Conservation (phyloP, 129 eudicot genomes). For the Oenanthe sinensis region DNA sequence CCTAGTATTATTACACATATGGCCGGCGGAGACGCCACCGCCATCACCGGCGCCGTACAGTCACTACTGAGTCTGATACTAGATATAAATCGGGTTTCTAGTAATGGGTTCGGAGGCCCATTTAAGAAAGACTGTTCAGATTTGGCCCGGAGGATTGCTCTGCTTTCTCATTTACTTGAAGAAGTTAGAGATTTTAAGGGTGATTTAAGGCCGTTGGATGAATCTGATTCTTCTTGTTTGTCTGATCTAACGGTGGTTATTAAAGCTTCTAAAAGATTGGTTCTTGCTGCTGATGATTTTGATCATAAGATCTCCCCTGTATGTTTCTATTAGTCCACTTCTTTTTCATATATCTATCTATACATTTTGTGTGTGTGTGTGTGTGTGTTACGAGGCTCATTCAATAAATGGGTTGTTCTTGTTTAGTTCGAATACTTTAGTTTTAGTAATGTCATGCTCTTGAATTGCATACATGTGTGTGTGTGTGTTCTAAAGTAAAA, state of each 20-base stretch:
- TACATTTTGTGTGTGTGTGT: neutral
- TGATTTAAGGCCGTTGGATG: slow-evolving; percentile 22
- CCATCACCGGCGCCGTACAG: slow-evolving; percentile 13
- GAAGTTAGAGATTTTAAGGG: slow-evolving; percentile 56
- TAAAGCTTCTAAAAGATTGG: slow-evolving; percentile 45
- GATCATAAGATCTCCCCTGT: slow-evolving; percentile 49
- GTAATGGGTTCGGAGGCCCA: slow-evolving; percentile 42
- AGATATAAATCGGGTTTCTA: slow-evolving; percentile 42
- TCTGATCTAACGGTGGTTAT: slow-evolving; percentile 49
- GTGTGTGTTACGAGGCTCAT: neutral
- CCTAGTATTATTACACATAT: neutral
- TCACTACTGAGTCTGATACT: slow-evolving; percentile 46
- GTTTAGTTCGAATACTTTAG: neutral
- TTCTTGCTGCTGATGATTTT: slow-evolving; percentile 48
- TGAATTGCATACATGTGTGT: neutral
- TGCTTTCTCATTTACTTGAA: slow-evolving; percentile 64
- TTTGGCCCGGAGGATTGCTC: slow-evolving; percentile 58
- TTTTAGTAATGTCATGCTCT: neutral
- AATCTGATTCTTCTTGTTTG: slow-evolving; percentile 23
- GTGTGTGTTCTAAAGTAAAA: no score
- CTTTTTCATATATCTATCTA: neutral
- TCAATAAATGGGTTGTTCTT: neutral
- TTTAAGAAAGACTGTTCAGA: slow-evolving; percentile 79
- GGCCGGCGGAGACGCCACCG: slow-evolving; percentile 38
- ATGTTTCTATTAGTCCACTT: slow-evolving; percentile 18